A percentile compares a stretch with the other conserved stretches of the same genome.
Evolutionary conservation across 768 basidiomycete genomes (phyloP).

Genomic region (Boletus patriciae): DNA sequence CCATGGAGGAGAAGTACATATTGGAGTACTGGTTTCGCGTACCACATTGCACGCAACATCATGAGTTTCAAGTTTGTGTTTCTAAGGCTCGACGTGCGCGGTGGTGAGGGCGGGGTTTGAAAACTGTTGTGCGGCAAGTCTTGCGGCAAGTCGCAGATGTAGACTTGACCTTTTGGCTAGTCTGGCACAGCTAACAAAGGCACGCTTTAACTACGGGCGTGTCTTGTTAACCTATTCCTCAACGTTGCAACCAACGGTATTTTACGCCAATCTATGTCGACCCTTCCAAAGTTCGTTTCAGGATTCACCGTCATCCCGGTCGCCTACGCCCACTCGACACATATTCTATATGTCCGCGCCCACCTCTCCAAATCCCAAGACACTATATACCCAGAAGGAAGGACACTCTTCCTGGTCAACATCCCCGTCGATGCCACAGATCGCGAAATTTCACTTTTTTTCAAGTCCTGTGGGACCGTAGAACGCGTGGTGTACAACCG

Average conservation of each 20-base stretch:
- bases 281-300: conserved; percentile 27
- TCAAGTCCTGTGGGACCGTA: conserved; percentile 73
- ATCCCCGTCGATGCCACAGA: conserved; percentile 87
- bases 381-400: conserved; percentile 45
- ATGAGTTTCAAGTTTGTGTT: too few relatives aligned
- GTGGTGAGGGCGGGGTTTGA: too few relatives aligned
- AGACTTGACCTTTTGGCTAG: too few relatives aligned
- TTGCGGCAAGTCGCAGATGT: too few relatives aligned
- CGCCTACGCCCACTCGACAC: conserved; percentile 45
- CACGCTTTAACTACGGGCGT: too few relatives aligned
- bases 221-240: too few relatives aligned
- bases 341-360: conserved; percentile 75
- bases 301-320: conserved; percentile 42
- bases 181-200: too few relatives aligned
- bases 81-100: too few relatives aligned
- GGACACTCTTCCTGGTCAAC: conserved; percentile 88
- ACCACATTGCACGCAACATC: too few relatives aligned
- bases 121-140: too few relatives aligned
- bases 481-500: conserved; percentile 71
- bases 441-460: conserved; percentile 73
- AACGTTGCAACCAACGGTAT: not conserved
- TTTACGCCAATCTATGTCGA: conserved; percentile 10
- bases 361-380: conserved; percentile 53
- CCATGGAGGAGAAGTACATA: too few relatives aligned
- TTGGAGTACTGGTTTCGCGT: too few relatives aligned